Conservation (phyloP, 164 flowering plant genomes). For the Annona cherimola region DNA sequence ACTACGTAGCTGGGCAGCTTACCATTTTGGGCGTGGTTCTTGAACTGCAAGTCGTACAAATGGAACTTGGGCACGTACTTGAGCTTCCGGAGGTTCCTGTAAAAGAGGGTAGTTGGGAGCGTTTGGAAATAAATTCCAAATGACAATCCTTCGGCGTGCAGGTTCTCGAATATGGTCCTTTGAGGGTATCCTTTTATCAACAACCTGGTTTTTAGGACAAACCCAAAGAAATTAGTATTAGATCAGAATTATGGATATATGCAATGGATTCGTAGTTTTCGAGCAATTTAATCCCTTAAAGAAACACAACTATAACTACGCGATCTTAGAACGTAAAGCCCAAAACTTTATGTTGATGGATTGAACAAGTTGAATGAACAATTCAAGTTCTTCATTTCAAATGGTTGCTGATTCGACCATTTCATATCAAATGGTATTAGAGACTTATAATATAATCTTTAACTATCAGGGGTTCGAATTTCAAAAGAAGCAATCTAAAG, state of each 20-base stretch:
- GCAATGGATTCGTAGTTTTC: no score
- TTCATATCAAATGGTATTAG: no score
- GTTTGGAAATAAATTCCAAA: conserved; percentile 82
- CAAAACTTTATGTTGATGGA: no score
- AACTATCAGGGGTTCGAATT: no score
- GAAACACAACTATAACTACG: no score
- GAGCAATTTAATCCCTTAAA: no score
- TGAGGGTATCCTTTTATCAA: conserved; percentile 58
- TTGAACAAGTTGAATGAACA: no score
- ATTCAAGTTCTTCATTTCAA: no score
- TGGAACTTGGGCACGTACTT: conserved; percentile 54
- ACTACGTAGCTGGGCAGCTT: conserved; percentile 70
- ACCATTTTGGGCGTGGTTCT: conserved; percentile 47
- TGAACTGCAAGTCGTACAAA: conserved; percentile 38
- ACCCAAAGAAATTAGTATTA: neutral
- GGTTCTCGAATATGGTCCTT: conserved; percentile 67
- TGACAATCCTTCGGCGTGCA: conserved; percentile 45
- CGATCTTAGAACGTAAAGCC: no score
- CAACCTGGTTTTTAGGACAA: neutral
- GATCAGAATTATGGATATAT: neutral
- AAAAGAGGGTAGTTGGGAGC: conserved; percentile 67
- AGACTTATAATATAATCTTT: no score
- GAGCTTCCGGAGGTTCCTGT: conserved; percentile 66
- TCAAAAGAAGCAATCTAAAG: no score
- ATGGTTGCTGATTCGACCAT: no score